phyloP scores from a whole-genome alignment of 768 basidiomycete genomes.

The Rhizopogon vulgaris region DNA sequence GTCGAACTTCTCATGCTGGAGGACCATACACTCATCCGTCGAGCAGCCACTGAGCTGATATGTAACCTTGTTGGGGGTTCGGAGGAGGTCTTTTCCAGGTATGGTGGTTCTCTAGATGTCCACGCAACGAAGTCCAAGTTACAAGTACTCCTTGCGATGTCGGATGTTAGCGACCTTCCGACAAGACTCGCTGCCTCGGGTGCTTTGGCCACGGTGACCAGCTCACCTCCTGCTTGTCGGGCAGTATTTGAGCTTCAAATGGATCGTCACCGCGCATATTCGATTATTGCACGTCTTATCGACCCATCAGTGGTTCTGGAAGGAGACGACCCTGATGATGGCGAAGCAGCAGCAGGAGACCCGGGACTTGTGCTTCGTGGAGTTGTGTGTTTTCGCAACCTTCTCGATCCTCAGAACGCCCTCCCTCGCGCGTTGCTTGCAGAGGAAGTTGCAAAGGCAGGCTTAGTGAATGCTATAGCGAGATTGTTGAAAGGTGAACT shows the following conservation, averaged over 20 bases:
- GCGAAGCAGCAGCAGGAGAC: constrained; percentile 28
- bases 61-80: constrained; percentile 86
- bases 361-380: constrained; percentile 74
- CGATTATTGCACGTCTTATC: constrained; percentile 61
- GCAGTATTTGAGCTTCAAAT: constrained; percentile 58
- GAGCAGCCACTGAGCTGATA: constrained; percentile 85
- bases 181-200: constrained; percentile 91
- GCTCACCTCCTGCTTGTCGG: constrained; percentile 52
- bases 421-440: constrained; percentile 36
- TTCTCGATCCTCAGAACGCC: constrained; percentile 41
- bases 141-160: constrained; percentile 77
- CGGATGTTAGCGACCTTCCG: constrained; percentile 77
- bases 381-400: constrained; percentile 65
- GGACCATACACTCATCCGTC: constrained; percentile 73
- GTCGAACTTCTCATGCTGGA: constrained; percentile 75
- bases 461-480: constrained; percentile 49
- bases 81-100: constrained; percentile 70
- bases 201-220: constrained; percentile 76
- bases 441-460: constrained; percentile 45
- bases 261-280: constrained; percentile 58
- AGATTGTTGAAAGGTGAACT: constrained; percentile 39
- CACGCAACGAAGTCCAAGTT: constrained; percentile 50
- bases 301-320: constrained; percentile 42
- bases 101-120: constrained; percentile 41
- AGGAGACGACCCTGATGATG: constrained; percentile 32